Conservation (phyloP, 176 grass and related monocot genomes). For the Zoysia pacifica region DNA sequence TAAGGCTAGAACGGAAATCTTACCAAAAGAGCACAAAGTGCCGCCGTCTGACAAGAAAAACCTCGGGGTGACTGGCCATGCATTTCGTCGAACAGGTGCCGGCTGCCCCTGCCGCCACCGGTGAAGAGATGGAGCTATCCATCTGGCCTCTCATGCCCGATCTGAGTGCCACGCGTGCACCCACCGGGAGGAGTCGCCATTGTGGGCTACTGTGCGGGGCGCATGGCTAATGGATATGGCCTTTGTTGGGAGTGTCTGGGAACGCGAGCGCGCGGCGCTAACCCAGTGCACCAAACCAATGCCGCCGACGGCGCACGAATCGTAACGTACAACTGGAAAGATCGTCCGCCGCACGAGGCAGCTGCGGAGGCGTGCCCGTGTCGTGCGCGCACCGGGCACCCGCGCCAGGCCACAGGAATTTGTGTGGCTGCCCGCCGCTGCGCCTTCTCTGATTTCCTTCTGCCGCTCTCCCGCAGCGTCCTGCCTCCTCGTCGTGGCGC, state of each 20-base stretch:
- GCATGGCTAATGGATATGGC: too few relatives aligned
- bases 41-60: background rate
- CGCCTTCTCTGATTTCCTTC: background rate
- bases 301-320: too few relatives aligned
- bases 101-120: background rate
- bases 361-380: too few relatives aligned
- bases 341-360: too few relatives aligned
- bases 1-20: background rate
- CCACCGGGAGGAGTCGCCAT: too few relatives aligned
- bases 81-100: conserved; percentile 19
- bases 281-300: too few relatives aligned
- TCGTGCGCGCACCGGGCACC: too few relatives aligned
- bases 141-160: background rate
- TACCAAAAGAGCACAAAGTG: background rate
- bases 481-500: background rate
- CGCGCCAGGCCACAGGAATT: background rate
- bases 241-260: too few relatives aligned
- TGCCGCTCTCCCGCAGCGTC: conserved; percentile 12
- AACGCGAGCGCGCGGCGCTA: too few relatives aligned
- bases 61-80: background rate
- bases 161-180: too few relatives aligned
- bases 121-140: background rate
- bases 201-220: too few relatives aligned
- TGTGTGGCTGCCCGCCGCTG: conserved; percentile 8
- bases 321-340: too few relatives aligned